Conservation (phyloP, 352 stramenopile species). For the Phytophthora citrophthora region DNA sequence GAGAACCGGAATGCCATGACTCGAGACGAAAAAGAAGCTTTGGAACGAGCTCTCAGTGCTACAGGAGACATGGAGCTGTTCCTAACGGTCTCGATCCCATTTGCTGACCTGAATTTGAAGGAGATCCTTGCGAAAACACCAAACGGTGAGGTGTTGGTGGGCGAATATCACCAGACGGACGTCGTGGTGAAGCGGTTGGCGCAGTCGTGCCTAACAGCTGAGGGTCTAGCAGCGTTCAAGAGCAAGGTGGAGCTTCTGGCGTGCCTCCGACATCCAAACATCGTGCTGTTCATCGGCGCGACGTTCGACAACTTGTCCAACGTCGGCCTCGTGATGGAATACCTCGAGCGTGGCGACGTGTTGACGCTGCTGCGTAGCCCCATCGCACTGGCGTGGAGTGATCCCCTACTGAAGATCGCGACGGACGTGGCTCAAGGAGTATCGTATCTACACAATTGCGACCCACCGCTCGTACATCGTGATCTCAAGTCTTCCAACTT, state of each 20-base stretch:
- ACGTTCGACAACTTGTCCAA: conserved; percentile 86
- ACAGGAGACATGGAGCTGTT: conserved; percentile 61
- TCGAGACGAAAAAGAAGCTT: conserved; percentile 59
- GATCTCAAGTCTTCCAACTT: conserved; percentile 87
- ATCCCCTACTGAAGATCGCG: conserved; percentile 80
- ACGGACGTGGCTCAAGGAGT: conserved; percentile 84
- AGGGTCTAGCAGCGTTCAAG: conserved; percentile 77
- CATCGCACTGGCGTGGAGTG: conserved; percentile 77
- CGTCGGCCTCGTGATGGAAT: conserved; percentile 80
- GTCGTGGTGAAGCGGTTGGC: conserved; percentile 83
- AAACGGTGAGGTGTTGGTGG: conserved; percentile 68
- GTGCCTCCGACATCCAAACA: conserved; percentile 84
- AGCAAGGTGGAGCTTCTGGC: conserved; percentile 79
- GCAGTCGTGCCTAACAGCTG: conserved; percentile 59
- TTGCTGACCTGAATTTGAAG: conserved; percentile 74
- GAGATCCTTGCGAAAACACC: conserved; percentile 76
- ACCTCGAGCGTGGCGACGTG: conserved; percentile 78
- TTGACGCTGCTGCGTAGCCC: conserved; percentile 61
- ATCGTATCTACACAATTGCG: conserved; percentile 83
- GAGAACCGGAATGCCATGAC: conserved; percentile 68
- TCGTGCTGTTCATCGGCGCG: conserved; percentile 87
- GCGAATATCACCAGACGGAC: conserved; percentile 77
- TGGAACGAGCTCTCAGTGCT: conserved; percentile 57
- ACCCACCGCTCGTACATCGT: conserved; percentile 79
- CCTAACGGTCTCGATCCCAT: conserved; percentile 78